These are phyloP conservation scores for Schizochytrium sp. DNA, from an alignment of 108 stramenopile species.

Conservation along the genomic window DNA sequence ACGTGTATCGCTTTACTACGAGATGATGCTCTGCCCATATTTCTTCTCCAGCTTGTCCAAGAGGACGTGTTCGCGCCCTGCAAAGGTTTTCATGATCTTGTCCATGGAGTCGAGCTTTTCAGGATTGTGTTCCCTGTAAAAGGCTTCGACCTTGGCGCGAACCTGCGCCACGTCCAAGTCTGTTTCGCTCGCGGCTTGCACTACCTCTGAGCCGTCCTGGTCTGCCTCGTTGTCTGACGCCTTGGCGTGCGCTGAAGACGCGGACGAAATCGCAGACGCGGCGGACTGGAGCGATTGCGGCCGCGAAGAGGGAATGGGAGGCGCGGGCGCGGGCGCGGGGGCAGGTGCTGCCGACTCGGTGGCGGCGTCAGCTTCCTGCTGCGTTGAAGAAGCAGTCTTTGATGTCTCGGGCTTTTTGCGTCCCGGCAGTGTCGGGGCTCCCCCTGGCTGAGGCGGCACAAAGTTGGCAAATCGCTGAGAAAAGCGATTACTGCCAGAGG, in stretches of 20 bases:
- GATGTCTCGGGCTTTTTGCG: no score
- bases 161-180: neutral
- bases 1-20: no score
- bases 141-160: neutral
- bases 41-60: conserved; percentile 13
- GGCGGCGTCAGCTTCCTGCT: neutral
- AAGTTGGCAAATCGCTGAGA: neutral
- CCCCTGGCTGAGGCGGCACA: neutral
- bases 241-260: neutral
- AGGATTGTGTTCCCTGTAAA: neutral
- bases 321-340: neutral
- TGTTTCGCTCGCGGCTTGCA: neutral
- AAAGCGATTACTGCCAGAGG: no score
- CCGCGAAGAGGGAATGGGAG: neutral
- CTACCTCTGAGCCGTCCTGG: neutral
- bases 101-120: conserved; percentile 7
- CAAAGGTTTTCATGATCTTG: neutral
- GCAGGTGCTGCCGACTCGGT: neutral
- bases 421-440: neutral
- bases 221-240: neutral
- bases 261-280: no score
- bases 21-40: neutral
- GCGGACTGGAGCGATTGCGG: no score
- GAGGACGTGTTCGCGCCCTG: conserved; percentile 3
- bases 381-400: neutral